Base-by-base conservation (phyloP, 2,329 filamentous ascomycete species). In the Penicillium sp. region DNA sequence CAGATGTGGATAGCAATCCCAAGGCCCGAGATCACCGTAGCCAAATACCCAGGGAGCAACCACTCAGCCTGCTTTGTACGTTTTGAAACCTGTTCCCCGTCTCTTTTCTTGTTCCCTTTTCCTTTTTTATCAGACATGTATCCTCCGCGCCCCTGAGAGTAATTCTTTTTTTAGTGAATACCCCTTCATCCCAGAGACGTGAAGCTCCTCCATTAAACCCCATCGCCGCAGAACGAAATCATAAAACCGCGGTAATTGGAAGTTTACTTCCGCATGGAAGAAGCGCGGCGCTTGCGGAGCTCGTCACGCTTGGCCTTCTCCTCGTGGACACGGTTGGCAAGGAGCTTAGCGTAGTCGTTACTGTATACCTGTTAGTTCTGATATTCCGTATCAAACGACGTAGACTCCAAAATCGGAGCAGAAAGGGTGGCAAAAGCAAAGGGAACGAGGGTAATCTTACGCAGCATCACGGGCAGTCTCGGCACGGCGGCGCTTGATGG, bases 381-480 rank as follows among this genome's bases (percentile, higher is more conserved):
- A 9, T 14, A 30, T 25, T 12, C 11, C 10, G 16, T 67, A 77
- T 74, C 60, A 60, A 29, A 19, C 18, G 16, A 8, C 14, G 3
- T 2, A n/a, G 45, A 31, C n/a, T n/a, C 18, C 30, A 14, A 28
- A 12, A 30, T 22, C 22, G 9, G 25, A 38, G 27, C 13, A 9
- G 3, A 14, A 28, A 18, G 5, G 19, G 19, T 22, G 19, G 19
- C 19, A 16, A 8, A 34, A 16, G 29, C 13, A 11, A n/a, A 22
- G 29, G 25, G n/a, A 22, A 4, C 11, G 27, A 44, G 45, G 43
- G 46, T n/a, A 60, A 84, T 88, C 74, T 89, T 95, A 93, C 73
- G 93, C 93, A 82, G 95, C 92, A 75, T 99, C 93, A 86, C 96
- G 96, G 80, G 89, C 84, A 78, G 91, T 88, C 83, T 99, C 93